phyloP scores from a whole-genome alignment of 495 filamentous ascomycete genomes.

The Hypoxylon lenormandii region DNA sequence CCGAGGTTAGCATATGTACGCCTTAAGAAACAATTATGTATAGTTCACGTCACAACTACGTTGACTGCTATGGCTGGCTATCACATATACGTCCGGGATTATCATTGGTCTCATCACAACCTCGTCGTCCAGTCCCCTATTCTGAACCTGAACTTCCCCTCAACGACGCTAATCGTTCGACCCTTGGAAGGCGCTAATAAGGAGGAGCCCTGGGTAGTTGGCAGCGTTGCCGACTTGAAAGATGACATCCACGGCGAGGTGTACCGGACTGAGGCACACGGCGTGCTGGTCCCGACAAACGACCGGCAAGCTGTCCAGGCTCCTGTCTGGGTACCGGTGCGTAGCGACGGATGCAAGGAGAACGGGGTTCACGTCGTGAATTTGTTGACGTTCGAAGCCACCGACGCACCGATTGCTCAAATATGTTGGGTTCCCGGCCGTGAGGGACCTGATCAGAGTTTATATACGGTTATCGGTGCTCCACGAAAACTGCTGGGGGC shows the following conservation, averaged over 20 bases:
- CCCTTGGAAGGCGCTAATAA: conserved; percentile 32
- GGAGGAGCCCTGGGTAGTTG: conserved; percentile 36
- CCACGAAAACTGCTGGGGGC: conserved; percentile 24
- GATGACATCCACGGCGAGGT: conserved; percentile 25
- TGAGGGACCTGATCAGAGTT: conserved; percentile 33
- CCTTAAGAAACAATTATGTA: not conserved
- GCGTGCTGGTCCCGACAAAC: conserved; percentile 46
- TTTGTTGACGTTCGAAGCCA: conserved; percentile 40
- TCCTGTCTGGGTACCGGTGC: conserved; percentile 43
- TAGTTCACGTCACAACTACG: conserved; percentile 7
- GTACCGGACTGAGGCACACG: conserved; percentile 43
- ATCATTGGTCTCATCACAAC: conserved; percentile 42
- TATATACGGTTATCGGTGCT: conserved; percentile 52
- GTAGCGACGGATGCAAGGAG: conserved; percentile 11
- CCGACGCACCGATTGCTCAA: conserved; percentile 29
- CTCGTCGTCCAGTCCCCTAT: conserved; percentile 33
- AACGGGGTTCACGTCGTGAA: conserved; percentile 46
- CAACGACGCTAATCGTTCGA: conserved; percentile 21
- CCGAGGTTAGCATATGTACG: not conserved
- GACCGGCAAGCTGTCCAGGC: conserved; percentile 6
- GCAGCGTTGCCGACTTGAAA: conserved; percentile 12
- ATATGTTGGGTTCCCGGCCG: conserved; percentile 53
- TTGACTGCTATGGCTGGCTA: conserved; percentile 24
- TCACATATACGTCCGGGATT: conserved; percentile 31
- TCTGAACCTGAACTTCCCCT: conserved; percentile 8